Conservation (phyloP, 805 yeast genomes). For the Maudiozyma bulderi region DNA sequence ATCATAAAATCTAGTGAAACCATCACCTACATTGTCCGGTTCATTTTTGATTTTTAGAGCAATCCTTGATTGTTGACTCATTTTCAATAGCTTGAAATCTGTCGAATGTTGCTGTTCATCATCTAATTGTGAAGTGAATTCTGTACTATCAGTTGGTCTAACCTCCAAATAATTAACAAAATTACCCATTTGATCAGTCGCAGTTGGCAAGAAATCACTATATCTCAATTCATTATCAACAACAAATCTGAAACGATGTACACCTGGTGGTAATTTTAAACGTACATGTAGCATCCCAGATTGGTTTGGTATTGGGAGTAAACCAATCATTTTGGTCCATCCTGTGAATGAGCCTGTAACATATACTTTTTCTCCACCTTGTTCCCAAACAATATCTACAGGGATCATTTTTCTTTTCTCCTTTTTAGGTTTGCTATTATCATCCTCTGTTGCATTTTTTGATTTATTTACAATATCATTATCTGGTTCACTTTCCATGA, state of each 20-base stretch:
- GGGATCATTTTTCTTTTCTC: conserved; percentile 27
- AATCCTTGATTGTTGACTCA: conserved; percentile 42
- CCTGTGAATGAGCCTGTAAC: conserved; percentile 97
- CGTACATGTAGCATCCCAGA: conserved; percentile 45
- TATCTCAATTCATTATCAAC: conserved; percentile 87
- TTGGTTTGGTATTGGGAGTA: conserved; percentile 35
- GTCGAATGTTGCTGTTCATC: not conserved
- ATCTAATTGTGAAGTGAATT: not conserved
- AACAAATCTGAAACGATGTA: conserved; percentile 85
- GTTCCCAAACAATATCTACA: conserved; percentile 82
- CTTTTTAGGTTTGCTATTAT: not conserved
- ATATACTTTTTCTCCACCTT: conserved; percentile 88
- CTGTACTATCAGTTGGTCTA: conserved; percentile 28
- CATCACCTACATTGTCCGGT: conserved; percentile 66
- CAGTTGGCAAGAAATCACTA: conserved; percentile 80
- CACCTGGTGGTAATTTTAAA: conserved; percentile 74
- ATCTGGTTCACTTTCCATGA: not conserved
- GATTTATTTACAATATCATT: not conserved
- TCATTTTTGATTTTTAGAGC: conserved; percentile 28
- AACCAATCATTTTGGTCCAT: conserved; percentile 94
- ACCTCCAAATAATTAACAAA: conserved; percentile 86
- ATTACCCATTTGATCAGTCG: conserved; percentile 93
- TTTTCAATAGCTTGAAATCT: conserved; percentile 6
- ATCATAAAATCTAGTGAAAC: conserved; percentile 66
- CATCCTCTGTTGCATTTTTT: not conserved